Evolutionary conservation across 257 asterid genomes (phyloP), one percentile per base, ranked within the genome.

Genomic region (Primulina tabacum): DNA sequence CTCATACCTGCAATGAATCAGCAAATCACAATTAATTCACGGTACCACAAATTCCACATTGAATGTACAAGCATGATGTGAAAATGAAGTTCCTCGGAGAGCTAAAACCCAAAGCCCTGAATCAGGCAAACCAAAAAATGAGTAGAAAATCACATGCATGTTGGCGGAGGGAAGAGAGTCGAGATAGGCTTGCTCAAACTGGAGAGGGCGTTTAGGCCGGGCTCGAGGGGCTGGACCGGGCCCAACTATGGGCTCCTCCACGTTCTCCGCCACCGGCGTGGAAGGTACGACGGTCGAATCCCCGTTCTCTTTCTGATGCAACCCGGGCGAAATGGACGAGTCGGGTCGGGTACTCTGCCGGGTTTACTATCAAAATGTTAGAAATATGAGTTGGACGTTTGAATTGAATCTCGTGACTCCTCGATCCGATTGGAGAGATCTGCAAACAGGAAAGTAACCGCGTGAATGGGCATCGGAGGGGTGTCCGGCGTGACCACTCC

Each of bases 131-230:
- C 21, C 52, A 64, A 17, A 32, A 32, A 21, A 17, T 10, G 37
- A 47, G 52, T 12, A 37, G 11, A 63, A 6, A 47, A n/a, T 2
- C 34, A 75, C 85, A 69, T 84, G 91, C 99, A 94, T 87, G 79
- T 87, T 90, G 65, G 99, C 96, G 18, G 92, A 94, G 16, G 97
- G 99, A 35, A 94, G 96, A 38, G 95, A 62, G 60, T 86, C 93
- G 69, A 94, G 97, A 77, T 91, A 93, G 38, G 96, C 92, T 75
- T 86, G 89, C 70, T 93, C 99, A 79, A 93, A 93, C 76, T 89
- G 88, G 53, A 93, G 95, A 38, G 99, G 99, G 21, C 97, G 92
- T 68, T 93, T 93, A 4, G 75, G 71, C 1, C 92, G 89, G 60
- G 82, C 69, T 33, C 74, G 79, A 4, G 96, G 94, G 1, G 90